Percentiles rank a stretch among this genome's conserved stretches.
phyloP scores from a whole-genome alignment of 495 filamentous ascomycete genomes.

The Tetracladium setigerum region DNA sequence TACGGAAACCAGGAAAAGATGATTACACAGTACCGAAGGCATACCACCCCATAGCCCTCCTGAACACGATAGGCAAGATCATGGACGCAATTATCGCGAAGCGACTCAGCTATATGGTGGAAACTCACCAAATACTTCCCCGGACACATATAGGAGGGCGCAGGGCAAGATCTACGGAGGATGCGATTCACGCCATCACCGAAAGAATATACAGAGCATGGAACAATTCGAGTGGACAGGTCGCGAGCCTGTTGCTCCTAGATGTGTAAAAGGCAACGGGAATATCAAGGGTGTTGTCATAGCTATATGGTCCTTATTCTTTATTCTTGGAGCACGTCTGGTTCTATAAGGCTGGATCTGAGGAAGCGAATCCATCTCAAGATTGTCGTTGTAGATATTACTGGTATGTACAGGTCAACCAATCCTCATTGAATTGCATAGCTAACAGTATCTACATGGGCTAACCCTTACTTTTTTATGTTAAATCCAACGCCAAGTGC shows the following conservation, averaged over 20 bases:
- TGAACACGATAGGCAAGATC: conserved; percentile 28
- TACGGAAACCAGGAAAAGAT: conserved; percentile 23
- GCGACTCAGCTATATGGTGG: conserved; percentile 17
- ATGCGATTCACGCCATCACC: conserved; percentile 18
- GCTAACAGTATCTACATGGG: too few relatives aligned
- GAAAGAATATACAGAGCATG: conserved; percentile 19
- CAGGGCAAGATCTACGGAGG: conserved; percentile 14
- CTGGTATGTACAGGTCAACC: too few relatives aligned
- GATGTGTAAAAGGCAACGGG: conserved; percentile 8
- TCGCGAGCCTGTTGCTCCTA: conserved; percentile 2
- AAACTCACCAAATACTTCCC: conserved; percentile 20
- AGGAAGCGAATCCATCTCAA: too few relatives aligned
- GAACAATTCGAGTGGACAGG: neutral
- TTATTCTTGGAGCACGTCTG: too few relatives aligned
- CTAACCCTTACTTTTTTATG: too few relatives aligned
- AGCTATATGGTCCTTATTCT: too few relatives aligned
- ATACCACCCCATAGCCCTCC: conserved; percentile 28
- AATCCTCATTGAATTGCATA: too few relatives aligned
- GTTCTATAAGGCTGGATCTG: too few relatives aligned
- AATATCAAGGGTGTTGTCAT: too few relatives aligned
- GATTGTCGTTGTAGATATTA: too few relatives aligned
- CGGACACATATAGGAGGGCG: conserved; percentile 19
- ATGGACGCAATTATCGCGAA: conserved; percentile 22
- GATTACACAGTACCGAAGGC: conserved; percentile 24
- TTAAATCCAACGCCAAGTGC: too few relatives aligned